A percentile compares a stretch with the other conserved stretches of the same genome.
Conservation (phyloP, 495 filamentous ascomycete genomes). For the Podospora bellae-mahoneyi region DNA sequence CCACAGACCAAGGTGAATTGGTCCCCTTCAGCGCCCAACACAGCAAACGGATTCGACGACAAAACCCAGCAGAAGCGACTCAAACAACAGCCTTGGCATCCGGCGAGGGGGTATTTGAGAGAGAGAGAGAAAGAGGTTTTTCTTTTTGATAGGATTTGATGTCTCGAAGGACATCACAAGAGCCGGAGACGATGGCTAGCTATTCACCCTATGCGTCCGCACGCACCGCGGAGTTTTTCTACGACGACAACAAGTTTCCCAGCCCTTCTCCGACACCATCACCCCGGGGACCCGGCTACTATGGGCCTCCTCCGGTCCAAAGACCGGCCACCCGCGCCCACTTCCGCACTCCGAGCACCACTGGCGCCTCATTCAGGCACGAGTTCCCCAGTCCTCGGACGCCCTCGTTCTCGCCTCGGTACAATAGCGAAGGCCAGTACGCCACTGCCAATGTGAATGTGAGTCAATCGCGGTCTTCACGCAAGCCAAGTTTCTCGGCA, state of each 20-base stretch:
- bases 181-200: constrained; percentile 43
- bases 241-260: constrained; percentile 40
- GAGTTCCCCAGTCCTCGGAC: constrained; percentile 36
- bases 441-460: constrained; percentile 58
- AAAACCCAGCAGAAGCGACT: constrained; percentile 14
- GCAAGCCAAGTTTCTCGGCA: constrained; percentile 50
- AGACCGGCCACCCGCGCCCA: constrained; percentile 48
- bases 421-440: constrained; percentile 54
- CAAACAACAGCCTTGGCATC: constrained; percentile 23
- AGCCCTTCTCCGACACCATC: constrained; percentile 52
- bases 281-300: constrained; percentile 45
- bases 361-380: constrained; percentile 19
- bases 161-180: constrained; percentile 35
- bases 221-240: constrained; percentile 38
- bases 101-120: constrained; percentile 19
- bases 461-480: constrained; percentile 46
- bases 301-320: constrained; percentile 40
- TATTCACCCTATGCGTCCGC: constrained; percentile 48
- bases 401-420: constrained; percentile 47
- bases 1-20: constrained; percentile 56
- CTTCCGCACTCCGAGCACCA: constrained; percentile 42
- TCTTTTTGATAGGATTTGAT: constrained; percentile 18
- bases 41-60: constrained; percentile 37
- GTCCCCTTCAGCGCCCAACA: constrained; percentile 50
- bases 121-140: constrained; percentile 13